Evolutionary conservation across 2,329 filamentous ascomycete genomes (phyloP).

Genomic region (Hypoxylon sp.): DNA sequence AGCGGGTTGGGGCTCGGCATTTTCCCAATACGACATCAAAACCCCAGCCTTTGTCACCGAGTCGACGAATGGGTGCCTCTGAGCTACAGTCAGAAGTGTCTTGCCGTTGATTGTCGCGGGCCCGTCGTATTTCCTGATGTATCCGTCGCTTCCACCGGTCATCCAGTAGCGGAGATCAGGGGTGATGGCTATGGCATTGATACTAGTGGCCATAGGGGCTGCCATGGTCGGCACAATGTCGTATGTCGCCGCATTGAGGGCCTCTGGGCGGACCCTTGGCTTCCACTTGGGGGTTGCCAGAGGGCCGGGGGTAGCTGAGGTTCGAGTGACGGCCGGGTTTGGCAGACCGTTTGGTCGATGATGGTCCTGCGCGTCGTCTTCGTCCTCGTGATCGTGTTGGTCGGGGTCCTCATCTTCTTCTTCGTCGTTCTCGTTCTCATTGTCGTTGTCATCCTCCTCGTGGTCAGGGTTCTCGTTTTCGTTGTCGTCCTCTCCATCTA

Average conservation of each 20-base stretch:
- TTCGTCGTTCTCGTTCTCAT: constrained; percentile 58
- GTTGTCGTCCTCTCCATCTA: constrained; percentile 56
- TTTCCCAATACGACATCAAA: constrained; percentile 98
- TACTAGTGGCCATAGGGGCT: constrained; percentile 93
- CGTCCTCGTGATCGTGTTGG: constrained; percentile 57
- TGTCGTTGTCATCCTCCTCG: constrained; percentile 58
- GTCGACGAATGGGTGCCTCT: constrained; percentile 96
- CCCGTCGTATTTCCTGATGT: constrained; percentile 97
- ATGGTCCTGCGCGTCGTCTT: constrained; percentile 50
- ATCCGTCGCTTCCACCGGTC: constrained; percentile 93
- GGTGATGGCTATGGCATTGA: constrained; percentile 92
- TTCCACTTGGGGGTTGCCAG: constrained; percentile 61
- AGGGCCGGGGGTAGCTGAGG: constrained; percentile 54
- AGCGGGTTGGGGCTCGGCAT: constrained; percentile 78
- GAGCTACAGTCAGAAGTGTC: constrained; percentile 91
- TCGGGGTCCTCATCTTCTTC: constrained; percentile 57
- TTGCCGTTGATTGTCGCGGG: constrained; percentile 96
- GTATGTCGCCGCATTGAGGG: constrained; percentile 84
- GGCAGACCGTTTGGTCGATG: constrained; percentile 27
- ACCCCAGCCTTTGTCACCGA: constrained; percentile 96
- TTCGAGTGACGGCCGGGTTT: constrained; percentile 49
- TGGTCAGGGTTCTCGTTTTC: constrained; percentile 56
- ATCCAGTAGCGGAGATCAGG: constrained; percentile 97
- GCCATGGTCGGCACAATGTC: constrained; percentile 98
- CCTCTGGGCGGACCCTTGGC: constrained; percentile 80